Evolutionary conservation across 1,284 basidiomycete genomes (phyloP).

Genomic region (Puccinia horiana): DNA sequence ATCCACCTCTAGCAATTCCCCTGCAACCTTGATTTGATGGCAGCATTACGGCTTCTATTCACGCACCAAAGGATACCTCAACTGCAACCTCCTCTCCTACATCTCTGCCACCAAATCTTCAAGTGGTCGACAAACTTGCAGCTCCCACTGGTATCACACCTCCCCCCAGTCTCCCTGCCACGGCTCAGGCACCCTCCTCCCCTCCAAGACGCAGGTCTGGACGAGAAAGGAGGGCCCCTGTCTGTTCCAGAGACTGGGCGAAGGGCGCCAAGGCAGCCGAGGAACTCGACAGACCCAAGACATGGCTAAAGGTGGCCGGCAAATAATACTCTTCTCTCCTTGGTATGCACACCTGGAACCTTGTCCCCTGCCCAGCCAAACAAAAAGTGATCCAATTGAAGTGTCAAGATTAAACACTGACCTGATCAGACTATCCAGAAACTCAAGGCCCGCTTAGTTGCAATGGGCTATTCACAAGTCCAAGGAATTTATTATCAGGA

Average conservation of each 20-base stretch:
- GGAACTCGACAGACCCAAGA: background rate
- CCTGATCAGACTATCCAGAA: too few species aligned
- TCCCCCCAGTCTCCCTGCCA: background rate
- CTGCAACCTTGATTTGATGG: too few species aligned
- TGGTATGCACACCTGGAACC: background rate
- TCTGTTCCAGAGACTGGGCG: background rate
- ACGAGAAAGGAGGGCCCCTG: background rate
- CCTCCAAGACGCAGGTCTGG: background rate
- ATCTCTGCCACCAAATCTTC: background rate
- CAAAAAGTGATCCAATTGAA: too few species aligned
- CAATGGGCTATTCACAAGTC: too few species aligned
- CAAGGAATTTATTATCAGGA: slow-evolving; percentile 46
- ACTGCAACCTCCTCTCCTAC: too few species aligned
- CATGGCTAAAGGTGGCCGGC: background rate
- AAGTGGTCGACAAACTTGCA: too few species aligned
- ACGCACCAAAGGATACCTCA: background rate
- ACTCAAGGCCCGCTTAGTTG: too few species aligned
- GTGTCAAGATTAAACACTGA: too few species aligned
- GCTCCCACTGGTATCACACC: background rate
- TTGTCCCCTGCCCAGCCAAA: too few species aligned
- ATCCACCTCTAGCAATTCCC: too few species aligned
- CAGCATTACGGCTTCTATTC: background rate
- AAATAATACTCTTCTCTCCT: background rate
- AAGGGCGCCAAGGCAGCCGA: too few species aligned
- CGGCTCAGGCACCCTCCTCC: background rate